A percentile compares a stretch with the other conserved stretches of the same genome.
Conservation (phyloP, 208 protist genomes). For the Wallacemonas collosoma region DNA sequence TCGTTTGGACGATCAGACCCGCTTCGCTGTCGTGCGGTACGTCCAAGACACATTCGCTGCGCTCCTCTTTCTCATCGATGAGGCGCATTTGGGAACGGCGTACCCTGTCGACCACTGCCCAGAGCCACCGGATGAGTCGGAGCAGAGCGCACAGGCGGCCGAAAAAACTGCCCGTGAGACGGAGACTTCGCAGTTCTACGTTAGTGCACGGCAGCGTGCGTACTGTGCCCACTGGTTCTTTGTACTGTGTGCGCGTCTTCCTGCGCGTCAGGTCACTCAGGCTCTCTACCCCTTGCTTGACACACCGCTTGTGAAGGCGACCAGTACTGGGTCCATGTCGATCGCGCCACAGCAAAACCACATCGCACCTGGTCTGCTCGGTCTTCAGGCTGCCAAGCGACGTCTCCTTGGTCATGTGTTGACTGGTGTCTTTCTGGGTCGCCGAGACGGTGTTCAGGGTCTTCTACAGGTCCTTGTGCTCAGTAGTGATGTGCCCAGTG, state of each 20-base stretch:
- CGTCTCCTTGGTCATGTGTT: slow-evolving; percentile 42
- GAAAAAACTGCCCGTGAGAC: slow-evolving; percentile 3
- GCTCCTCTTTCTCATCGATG: slow-evolving; percentile 25
- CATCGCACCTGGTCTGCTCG: slow-evolving; percentile 50
- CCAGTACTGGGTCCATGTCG: background rate
- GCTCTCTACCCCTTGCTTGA: slow-evolving; percentile 81
- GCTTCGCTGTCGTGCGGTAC: slow-evolving; percentile 15
- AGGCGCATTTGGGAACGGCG: background rate
- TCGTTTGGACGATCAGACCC: background rate
- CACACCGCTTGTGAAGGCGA: background rate
- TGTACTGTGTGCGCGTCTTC: slow-evolving; percentile 47
- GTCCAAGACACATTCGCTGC: slow-evolving; percentile 28
- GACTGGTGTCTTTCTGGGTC: slow-evolving; percentile 52
- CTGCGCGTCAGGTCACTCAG: slow-evolving; percentile 35
- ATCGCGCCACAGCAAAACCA: slow-evolving; percentile 32
- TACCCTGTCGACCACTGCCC: slow-evolving; percentile 13
- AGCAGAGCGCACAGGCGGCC: background rate
- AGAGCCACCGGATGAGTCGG: background rate
- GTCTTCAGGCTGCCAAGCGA: slow-evolving; percentile 35
- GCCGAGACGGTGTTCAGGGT: slow-evolving; percentile 40
- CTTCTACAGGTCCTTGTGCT: slow-evolving; percentile 67
- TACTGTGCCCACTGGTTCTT: slow-evolving; percentile 58
- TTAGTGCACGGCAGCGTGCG: slow-evolving; percentile 42
- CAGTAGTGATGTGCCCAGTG: slow-evolving; percentile 49
- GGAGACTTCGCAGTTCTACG: slow-evolving; percentile 47